Evolutionary conservation across 73 alveolate species (phyloP), one percentile per base, ranked within the genome.

Genomic region (Diophrys sp.): DNA sequence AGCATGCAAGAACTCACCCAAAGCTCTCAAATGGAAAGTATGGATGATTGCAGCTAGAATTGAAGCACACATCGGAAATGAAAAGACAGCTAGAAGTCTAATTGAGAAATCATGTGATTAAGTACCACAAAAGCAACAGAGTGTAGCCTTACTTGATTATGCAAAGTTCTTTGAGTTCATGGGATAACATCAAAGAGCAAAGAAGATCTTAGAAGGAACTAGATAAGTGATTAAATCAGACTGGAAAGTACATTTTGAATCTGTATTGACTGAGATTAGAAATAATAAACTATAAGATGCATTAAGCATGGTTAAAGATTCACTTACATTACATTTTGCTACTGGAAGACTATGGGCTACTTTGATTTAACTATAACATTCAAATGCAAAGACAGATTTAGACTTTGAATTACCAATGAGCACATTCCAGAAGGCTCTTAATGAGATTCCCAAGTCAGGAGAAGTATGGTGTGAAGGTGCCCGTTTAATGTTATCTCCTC

Each of bases 381-480:
- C 92, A 11, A 66, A 81, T 33, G 32, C 69, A 11, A 29, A 74
- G 31, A 54, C 87, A 2, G 31, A 54, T n/a, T 68, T 71, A n/a
- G 85, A 80, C 23, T 57, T 66, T 31, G 71, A 79, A 24, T 26
- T 70, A 23, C 77, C 89, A 23, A 85, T 70, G 29, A 29, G 30
- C 14, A 78, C 84, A 14, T 89, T 89, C 74, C 54, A 79, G 14
- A 56, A 67, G 33, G 87, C 91, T 1, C 53, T 81, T 2, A 71
- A 75, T 32, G 91, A 89, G 67, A 89, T 89, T 26, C 96, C 96
- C 11, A 89, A 89, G 79, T 84, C 93, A 18, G 96, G 96, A 0
- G 96, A 89, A 69, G 96, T 89, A 28, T 89, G 96, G 96, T 89
- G 96, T 44, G 96, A 89, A 81, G 96, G 96, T 18, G 96, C 96